Evolutionary conservation across 257 asterid species (phyloP).

Genomic region (Capsicum chinense): DNA sequence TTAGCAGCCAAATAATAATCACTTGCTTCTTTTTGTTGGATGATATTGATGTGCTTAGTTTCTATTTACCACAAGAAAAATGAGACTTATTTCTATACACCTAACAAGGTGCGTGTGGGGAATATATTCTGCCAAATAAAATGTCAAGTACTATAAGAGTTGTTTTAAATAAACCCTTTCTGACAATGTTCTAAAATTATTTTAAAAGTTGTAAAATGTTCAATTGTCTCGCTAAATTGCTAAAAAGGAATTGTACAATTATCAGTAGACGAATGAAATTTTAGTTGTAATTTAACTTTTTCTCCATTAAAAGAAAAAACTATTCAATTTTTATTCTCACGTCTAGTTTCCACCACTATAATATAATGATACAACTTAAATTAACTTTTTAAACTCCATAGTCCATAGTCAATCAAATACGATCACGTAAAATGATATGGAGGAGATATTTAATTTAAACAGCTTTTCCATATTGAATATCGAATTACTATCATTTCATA

Average conservation of each 20-base stretch:
- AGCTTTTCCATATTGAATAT: too few relatives aligned
- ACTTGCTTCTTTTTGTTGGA: background rate
- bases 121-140: background rate
- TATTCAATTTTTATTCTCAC: background rate
- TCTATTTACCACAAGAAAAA: background rate
- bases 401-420: background rate
- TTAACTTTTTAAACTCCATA: background rate
- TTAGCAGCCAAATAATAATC: too few relatives aligned
- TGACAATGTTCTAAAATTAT: background rate
- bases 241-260: background rate
- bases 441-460: background rate
- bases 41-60: background rate
- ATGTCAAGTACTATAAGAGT: background rate
- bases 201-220: slow-evolving; percentile 19
- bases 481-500: too few relatives aligned
- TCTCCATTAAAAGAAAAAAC: background rate
- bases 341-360: background rate
- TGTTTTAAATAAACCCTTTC: background rate
- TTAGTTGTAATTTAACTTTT: background rate
- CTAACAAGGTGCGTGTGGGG: slow-evolving; percentile 8
- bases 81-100: background rate
- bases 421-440: background rate
- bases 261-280: background rate
- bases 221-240: background rate
- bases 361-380: background rate